phyloP scores from a whole-genome alignment of 371 early-diverging fungal species.

The Mortierella polycephala region DNA sequence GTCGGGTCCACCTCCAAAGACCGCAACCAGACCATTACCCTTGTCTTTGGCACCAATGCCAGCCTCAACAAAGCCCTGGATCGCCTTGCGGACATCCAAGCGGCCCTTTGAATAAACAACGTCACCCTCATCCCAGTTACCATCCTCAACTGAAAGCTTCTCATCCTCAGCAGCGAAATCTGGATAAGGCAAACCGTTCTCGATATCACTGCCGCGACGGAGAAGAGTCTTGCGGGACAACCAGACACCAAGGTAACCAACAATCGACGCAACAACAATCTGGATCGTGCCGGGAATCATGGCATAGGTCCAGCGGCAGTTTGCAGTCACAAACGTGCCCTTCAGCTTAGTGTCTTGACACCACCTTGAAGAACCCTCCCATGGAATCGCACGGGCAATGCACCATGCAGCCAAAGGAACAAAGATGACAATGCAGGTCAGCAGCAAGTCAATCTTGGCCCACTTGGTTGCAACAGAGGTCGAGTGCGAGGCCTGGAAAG shows the following conservation, averaged over 20 bases:
- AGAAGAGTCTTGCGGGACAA: slow-evolving; percentile 24
- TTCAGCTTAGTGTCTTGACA: slow-evolving; percentile 28
- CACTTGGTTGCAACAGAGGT: slow-evolving; percentile 29
- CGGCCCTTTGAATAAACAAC: slow-evolving; percentile 38
- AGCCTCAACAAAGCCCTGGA: slow-evolving; percentile 32
- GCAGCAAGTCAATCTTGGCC: slow-evolving; percentile 44
- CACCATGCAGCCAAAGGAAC: slow-evolving; percentile 47
- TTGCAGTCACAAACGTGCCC: slow-evolving; percentile 18
- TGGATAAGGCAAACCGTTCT: slow-evolving; percentile 34
- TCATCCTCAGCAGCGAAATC: slow-evolving; percentile 38
- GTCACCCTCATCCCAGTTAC: slow-evolving; percentile 55
- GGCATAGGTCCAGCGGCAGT: slow-evolving; percentile 47
- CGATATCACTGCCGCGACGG: slow-evolving; percentile 36
- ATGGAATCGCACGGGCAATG: slow-evolving; percentile 32
- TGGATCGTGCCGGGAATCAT: slow-evolving; percentile 43
- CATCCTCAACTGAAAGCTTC: slow-evolving; percentile 32
- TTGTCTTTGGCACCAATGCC: slow-evolving; percentile 21
- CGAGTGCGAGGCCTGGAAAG: slow-evolving; percentile 43
- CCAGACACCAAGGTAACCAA: slow-evolving; percentile 39
- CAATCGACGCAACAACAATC: slow-evolving; percentile 28
- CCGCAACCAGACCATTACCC: slow-evolving; percentile 12
- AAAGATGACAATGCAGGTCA: slow-evolving; percentile 29
- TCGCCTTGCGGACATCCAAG: slow-evolving; percentile 33
- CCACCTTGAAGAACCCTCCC: slow-evolving; percentile 45
- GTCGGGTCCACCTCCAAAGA: slow-evolving; percentile 51